Base-by-base conservation (phyloP, 2,329 filamentous ascomycete genomes). In the Cryphonectria radicalis region DNA sequence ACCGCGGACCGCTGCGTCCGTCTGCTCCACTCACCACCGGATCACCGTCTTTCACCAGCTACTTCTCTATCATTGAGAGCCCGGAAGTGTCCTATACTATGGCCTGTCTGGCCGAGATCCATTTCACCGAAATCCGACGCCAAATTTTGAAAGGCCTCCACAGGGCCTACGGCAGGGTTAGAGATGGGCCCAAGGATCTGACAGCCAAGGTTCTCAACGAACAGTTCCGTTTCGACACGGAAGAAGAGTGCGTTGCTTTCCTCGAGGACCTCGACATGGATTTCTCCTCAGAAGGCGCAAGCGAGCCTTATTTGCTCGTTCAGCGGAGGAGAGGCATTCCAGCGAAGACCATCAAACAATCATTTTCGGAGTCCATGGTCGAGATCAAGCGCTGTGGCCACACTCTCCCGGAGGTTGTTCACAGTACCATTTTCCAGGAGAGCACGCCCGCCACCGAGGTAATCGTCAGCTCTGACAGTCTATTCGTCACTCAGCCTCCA, bases 81-180 rank as follows among this genome's bases (percentile, higher is more conserved):
- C 81, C 83, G 0, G 80, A 82, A 22, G 86, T 91, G 2, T 91
- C 90, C 0, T 92, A 92, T 76, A 91, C 89, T 0, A 91, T 92
- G 88, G 90, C 89, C 19, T 92, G 90, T 75, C 87, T 92, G 72
- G 89, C 89, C 8, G 90, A 92, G 76, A 87, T 90, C n/a, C 89
- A 91, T 76, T 91, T 92, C 71, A 87, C 88, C 57, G 83, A 85
- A 50, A 81, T 91, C 43, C 88, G 90, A 57, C 87, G 88, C 68
- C 84, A 85, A 17, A 86, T 90, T 22, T 77, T 92, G 25, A 84
- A 84, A 68, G 85, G 86, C 22, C 80, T 91, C 32, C 84, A 87
- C 66, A 84, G 81, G 69, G 84, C 87, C 1, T 88, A 90, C 73
- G 83, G 86, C 1, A 85, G 89, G 70, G 87, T 87, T 35, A 84